Conservation (phyloP, 371 early-diverging fungal genomes). For the Mucor indicus region DNA sequence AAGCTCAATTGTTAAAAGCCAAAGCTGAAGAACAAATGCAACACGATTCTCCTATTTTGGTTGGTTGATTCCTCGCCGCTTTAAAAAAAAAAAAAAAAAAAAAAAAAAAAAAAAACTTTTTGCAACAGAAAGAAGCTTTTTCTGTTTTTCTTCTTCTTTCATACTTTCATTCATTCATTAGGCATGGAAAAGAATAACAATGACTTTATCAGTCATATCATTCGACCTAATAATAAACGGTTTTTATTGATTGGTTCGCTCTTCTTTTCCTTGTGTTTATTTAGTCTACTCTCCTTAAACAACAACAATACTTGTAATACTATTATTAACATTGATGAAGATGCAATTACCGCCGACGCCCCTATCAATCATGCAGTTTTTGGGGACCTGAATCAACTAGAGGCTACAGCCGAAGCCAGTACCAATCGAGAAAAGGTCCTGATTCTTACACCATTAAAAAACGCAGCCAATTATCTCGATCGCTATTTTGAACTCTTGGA, state of each 20-base stretch:
- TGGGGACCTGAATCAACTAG: conserved; percentile 19
- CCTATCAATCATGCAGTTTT: too few species aligned
- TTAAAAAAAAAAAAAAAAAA: not conserved
- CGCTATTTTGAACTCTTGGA: conserved; percentile 56
- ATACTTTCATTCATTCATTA: not conserved
- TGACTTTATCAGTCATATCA: not conserved
- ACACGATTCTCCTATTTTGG: conserved; percentile 9
- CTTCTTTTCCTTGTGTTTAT: too few species aligned
- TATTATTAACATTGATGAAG: too few species aligned
- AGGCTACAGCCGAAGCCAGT: conserved; percentile 17
- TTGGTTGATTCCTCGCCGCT: not conserved
- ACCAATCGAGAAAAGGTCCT: conserved; percentile 2
- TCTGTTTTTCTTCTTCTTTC: not conserved
- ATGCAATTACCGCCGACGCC: too few species aligned
- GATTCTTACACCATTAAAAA: conserved; percentile 54
- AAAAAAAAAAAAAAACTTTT: conserved; percentile 2
- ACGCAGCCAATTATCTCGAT: conserved; percentile 48
- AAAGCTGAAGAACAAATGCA: conserved; percentile 20
- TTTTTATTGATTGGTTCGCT: too few species aligned
- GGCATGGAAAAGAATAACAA: too few species aligned
- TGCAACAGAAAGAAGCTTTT: too few species aligned
- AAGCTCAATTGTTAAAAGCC: conserved; percentile 34
- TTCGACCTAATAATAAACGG: not conserved
- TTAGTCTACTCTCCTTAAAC: too few species aligned
- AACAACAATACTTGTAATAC: too few species aligned